phyloP scores from a whole-genome alignment of 805 yeast species.

The Sungouiozyma intestinalis region DNA sequence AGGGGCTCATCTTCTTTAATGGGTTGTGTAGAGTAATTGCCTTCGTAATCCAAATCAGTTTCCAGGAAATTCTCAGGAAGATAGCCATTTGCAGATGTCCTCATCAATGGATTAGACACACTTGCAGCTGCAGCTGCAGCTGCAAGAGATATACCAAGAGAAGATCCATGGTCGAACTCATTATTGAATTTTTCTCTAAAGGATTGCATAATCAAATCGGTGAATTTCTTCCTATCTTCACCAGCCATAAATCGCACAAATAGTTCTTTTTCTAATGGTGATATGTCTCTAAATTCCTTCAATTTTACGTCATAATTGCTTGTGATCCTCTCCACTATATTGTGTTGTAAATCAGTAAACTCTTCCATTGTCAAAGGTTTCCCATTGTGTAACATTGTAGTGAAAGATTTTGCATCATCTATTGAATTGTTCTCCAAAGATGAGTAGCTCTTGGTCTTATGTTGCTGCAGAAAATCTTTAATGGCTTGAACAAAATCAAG shows the following conservation, averaged over 20 bases:
- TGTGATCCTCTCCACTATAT: constrained; percentile 26
- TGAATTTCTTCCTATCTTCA: constrained; percentile 20
- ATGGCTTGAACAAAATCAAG: constrained; percentile 66
- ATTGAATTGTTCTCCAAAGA: constrained; percentile 4
- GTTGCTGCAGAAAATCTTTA: constrained; percentile 48
- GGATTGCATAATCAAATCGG: constrained; percentile 21
- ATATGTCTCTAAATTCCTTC: constrained; percentile 19
- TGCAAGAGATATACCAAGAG: constrained; percentile 18
- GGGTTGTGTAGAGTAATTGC: constrained; percentile 9
- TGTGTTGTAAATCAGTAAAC: constrained; percentile 23
- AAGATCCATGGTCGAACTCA: constrained; percentile 13
- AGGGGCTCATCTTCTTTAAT: constrained; percentile 12
- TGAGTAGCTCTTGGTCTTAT: constrained; percentile 27
- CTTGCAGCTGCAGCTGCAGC: constrained; percentile 23
- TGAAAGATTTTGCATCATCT: constrained; percentile 19
- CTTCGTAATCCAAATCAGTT: constrained; percentile 18
- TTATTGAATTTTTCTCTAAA: constrained; percentile 20
- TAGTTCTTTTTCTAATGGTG: constrained; percentile 23
- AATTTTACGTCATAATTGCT: constrained; percentile 20
- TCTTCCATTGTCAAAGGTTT: constrained; percentile 24
- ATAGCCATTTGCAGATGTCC: constrained; percentile 3
- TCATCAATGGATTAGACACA: constrained; percentile 7
- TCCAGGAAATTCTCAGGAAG: constrained; percentile 17
- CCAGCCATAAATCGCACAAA: constrained; percentile 26
- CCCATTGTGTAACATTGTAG: constrained; percentile 24